Base-by-base conservation (phyloP, 192 early-diverging fungal species). In the Backusella liffmaniae region DNA sequence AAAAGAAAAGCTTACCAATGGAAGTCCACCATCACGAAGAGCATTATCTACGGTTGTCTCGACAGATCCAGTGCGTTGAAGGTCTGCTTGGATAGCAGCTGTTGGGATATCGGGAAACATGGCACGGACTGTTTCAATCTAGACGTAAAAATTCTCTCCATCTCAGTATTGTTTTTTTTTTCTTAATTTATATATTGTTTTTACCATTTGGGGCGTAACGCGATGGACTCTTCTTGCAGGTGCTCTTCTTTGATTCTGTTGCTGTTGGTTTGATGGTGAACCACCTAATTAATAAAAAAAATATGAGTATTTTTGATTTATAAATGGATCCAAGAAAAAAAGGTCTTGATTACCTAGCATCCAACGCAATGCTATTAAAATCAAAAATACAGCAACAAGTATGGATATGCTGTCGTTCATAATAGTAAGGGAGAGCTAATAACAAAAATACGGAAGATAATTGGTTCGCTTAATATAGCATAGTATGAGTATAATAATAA, bases 21-120 rank as follows among this genome's bases (percentile, higher is more conserved):
- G 88, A 32, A 91, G 77, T 10, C 84, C 83, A 66, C 85, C 89
- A 36, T 94, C 87, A 35, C 89, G 86, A 35, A 94, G 83, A 56
- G 93, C 92, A 79, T 94, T 93, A 73, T 96, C 93, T 69, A 91
- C 91, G 21, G 93, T 95, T 66, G 89, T 85, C 62, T 93, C 91
- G 23, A 94, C 92, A 12, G 92, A 93, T n/a, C 94, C 93, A 15
- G 93, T 94, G 36, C 91, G 90, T 71, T 91, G 88, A 23, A 96
- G 84, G 77, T 94, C 94, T 12, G 86, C 88, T 21, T 89, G 84
- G 66, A 96, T 92, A 35, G 93, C 90, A 23, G 91, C 86, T 23
- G 89, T 87, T 5, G 92, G 91, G 46, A 95, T 91, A 73, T 93
- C 84, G 7, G 95, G 95, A 67, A 96, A 96, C 95, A 96, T 95